Conservation (phyloP, 2,329 filamentous ascomycete species). For the Stagonosporopsis tanaceti region DNA sequence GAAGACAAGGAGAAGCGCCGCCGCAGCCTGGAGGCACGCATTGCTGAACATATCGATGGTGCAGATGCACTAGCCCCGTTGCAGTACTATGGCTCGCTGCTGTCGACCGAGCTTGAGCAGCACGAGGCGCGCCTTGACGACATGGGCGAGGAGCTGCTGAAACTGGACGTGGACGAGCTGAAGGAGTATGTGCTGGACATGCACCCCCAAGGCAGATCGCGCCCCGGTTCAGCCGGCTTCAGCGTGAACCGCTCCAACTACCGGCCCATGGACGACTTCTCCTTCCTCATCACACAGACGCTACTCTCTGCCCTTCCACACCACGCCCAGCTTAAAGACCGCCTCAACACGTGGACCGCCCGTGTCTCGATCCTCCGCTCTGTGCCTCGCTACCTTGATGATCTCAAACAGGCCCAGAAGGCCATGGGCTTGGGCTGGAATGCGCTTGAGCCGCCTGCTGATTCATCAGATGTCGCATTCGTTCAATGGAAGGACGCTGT, state of each 20-base stretch:
- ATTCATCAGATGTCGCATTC: constrained; percentile 45
- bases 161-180: constrained; percentile 81
- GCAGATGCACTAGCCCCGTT: constrained; percentile 39
- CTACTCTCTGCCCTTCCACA: constrained; percentile 88
- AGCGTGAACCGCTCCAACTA: constrained; percentile 56
- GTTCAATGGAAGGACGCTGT: constrained; percentile 50
- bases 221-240: constrained; percentile 56
- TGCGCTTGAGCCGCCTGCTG: constrained; percentile 58
- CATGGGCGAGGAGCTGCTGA: constrained; percentile 73
- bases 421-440: constrained; percentile 74
- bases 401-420: constrained; percentile 69
- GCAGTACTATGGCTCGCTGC: constrained; percentile 75
- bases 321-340: constrained; percentile 73
- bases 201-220: constrained; percentile 64
- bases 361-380: constrained; percentile 78
- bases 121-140: constrained; percentile 79
- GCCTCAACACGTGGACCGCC: constrained; percentile 81
- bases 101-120: constrained; percentile 66
- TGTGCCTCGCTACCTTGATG: constrained; percentile 72
- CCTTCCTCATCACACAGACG: constrained; percentile 87
- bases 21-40: constrained; percentile 42
- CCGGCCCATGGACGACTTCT: constrained; percentile 84
- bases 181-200: constrained; percentile 86
- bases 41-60: constrained; percentile 40
- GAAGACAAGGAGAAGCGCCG: constrained; percentile 37